Percentiles rank a stretch among this genome's conserved stretches.
Evolutionary conservation across 805 yeast species (phyloP).

Genomic region (Zygoascus ofunaensis): DNA sequence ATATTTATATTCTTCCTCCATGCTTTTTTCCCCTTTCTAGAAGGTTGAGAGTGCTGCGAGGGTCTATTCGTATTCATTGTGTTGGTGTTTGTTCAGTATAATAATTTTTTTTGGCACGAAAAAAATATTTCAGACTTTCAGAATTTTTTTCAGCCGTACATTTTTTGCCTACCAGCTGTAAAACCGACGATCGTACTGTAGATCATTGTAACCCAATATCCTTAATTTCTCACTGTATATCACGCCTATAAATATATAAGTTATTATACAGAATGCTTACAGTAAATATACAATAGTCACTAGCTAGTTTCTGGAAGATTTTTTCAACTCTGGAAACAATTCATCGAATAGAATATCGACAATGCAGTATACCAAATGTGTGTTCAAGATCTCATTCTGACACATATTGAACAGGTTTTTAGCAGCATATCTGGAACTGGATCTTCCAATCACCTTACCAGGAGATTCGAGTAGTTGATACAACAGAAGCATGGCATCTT

Average conservation of each 20-base stretch:
- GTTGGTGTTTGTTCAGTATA: too few species aligned
- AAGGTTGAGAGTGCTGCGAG: conserved; percentile 53
- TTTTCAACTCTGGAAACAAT: conserved; percentile 20
- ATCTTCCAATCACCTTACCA: conserved; percentile 63
- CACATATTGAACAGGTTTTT: conserved; percentile 50
- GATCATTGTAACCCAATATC: too few species aligned
- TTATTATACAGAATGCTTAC: too few species aligned
- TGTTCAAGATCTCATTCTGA: conserved; percentile 65
- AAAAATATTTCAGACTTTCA: conserved; percentile 3
- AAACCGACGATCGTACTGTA: too few species aligned
- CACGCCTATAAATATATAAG: too few species aligned
- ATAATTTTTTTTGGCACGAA: not conserved
- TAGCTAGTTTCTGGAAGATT: not conserved
- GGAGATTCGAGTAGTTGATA: conserved; percentile 56
- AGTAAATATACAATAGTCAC: too few species aligned
- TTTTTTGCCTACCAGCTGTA: too few species aligned
- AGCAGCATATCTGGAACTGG: conserved; percentile 57
- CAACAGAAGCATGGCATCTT: conserved; percentile 51
- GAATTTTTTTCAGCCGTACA: too few species aligned
- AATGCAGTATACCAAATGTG: conserved; percentile 50
- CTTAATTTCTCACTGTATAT: too few species aligned
- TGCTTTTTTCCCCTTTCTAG: conserved; percentile 86
- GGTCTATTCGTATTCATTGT: conserved; percentile 41
- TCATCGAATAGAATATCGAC: conserved; percentile 49
- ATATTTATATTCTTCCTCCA: conserved; percentile 92